Base-by-base conservation (phyloP, 2,329 filamentous ascomycete species). In the Neophaeococcomyces aloes region DNA sequence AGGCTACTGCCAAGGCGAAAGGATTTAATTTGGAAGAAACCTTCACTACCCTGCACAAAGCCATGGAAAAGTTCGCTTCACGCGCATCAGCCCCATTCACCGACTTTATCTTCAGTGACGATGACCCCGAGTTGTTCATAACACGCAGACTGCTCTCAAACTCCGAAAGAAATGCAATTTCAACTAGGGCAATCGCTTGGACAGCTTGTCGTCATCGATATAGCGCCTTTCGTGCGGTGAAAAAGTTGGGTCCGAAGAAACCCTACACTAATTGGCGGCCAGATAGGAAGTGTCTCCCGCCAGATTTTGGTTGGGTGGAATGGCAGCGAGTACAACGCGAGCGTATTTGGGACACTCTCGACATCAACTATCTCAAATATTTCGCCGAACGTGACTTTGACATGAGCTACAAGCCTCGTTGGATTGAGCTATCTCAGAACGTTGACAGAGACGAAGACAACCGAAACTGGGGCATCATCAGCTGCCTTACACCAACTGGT, bases 361-460 rank as follows among this genome's bases (percentile, higher is more conserved):
- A 86, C 42, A 78, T 79, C 42, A 69, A 69, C 8, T 73, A 68
- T 45, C 61, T 83, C 7, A 65, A 72, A 17, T 71, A 68, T 31
- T 60, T 72, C 1, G 49, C 17, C 14, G 7, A 54, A 3, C 58
- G 61, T 11, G 69, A 67, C 0, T 75, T 70, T 47, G 82, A 87
- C 54, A 69, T 73, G 31, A 63, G 68, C 11, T 76, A 64, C 56
- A 79, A 80, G 56, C 69, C 62, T 46, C 57, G 63, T 37, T 62
- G 57, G 29, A 70, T 78, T 51, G 80, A 89, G 47, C 62, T 85
- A 0, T 83, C 79, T 4, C 84, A 88, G 55, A 87, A 86, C 41
- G 69, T 86, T 7, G 79, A 86, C 54, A 68, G 81, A 11, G 69
- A 71, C 8, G 61, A 60, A 1, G 69, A 75, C 39, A 60, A 48